Evolutionary conservation across 306 rosid genomes (phyloP), one percentile per base, ranked within the genome.

Genomic region (Abrus precatorius): DNA sequence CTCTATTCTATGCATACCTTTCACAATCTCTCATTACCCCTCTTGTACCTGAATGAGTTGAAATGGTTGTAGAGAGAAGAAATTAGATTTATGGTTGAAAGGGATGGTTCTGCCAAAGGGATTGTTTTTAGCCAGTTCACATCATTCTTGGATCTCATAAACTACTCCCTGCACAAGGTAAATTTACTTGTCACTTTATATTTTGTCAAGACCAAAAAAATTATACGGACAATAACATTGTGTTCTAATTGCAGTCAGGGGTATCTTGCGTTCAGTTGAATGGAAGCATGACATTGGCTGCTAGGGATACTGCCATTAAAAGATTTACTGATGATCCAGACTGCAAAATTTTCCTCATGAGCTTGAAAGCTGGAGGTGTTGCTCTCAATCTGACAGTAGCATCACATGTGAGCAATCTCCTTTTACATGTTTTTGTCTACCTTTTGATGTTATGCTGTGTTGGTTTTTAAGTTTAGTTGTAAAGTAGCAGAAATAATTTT

Each of bases 111-210:
- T 28, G 97, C 98, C 52, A 93, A 93, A 83, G 99, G 89, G 80
- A 93, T 95, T 83, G 99, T 91, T 80, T 95, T 93, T 79, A 90
- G 98, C 88, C 98, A 95, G 88, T 93, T 95, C 93, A 89, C 99
- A 11, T 88, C 97, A 55, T 95, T 95, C 87, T 86, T 95, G 96
- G 98, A 95, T 89, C 92, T 93, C 78, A 95, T 95, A 73, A 90
- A 87, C 85, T 89, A 89, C 88, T 88, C 99, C 64, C 68, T 95
- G 34, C 71, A 79, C 28, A 89, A 89, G 99, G 98, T 95, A 36
- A 75, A 79, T 77, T 47, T 41, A 34, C 11, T 65, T 34, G 66
- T 71, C 50, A 13, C 47, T 7, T 20, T 20, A 20, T 57, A 4
- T 75, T 60, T 61, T 74, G 20, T 73, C 61, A 70, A 2, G 36